phyloP scores from a whole-genome alignment of 139 green algal species.

The Tetradesmus obliquus region DNA sequence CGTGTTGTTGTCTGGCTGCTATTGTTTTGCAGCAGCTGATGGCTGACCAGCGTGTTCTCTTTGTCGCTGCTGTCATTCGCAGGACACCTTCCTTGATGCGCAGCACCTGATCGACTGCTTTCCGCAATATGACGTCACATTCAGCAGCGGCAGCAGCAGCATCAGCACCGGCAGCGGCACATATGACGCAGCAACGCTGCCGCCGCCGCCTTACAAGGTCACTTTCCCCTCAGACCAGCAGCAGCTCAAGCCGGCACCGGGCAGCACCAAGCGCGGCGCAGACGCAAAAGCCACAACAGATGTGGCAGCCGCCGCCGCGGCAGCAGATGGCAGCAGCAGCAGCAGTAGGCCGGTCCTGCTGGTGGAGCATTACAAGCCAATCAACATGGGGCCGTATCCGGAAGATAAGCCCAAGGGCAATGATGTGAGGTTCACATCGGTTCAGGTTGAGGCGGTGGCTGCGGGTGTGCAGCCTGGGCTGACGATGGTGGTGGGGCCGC shows the following conservation, averaged over 20 bases:
- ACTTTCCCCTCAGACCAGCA: slow-evolving; percentile 75
- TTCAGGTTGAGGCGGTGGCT: slow-evolving; percentile 63
- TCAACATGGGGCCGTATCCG: slow-evolving; percentile 91
- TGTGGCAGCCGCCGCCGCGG: neutral
- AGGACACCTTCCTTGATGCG: slow-evolving; percentile 96
- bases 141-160: slow-evolving; percentile 42
- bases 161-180: neutral
- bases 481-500: slow-evolving; percentile 97
- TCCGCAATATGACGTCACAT: slow-evolving; percentile 76
- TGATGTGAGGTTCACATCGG: slow-evolving; percentile 93
- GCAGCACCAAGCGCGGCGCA: slow-evolving; percentile 37
- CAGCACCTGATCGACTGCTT: slow-evolving; percentile 91
- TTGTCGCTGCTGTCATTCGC: neutral
- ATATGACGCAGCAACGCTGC: slow-evolving; percentile 8
- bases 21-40: too few species aligned
- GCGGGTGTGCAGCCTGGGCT: slow-evolving; percentile 71
- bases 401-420: slow-evolving; percentile 86
- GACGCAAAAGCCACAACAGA: slow-evolving; percentile 4
- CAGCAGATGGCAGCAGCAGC: neutral
- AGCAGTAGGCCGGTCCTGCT: slow-evolving; percentile 56
- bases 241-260: slow-evolving; percentile 4
- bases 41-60: too few species aligned
- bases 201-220: slow-evolving; percentile 84
- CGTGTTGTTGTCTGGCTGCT: too few species aligned
- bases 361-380: slow-evolving; percentile 83